phyloP scores from a whole-genome alignment of 2,329 filamentous ascomycete species.

The Diaporthe velutina region DNA sequence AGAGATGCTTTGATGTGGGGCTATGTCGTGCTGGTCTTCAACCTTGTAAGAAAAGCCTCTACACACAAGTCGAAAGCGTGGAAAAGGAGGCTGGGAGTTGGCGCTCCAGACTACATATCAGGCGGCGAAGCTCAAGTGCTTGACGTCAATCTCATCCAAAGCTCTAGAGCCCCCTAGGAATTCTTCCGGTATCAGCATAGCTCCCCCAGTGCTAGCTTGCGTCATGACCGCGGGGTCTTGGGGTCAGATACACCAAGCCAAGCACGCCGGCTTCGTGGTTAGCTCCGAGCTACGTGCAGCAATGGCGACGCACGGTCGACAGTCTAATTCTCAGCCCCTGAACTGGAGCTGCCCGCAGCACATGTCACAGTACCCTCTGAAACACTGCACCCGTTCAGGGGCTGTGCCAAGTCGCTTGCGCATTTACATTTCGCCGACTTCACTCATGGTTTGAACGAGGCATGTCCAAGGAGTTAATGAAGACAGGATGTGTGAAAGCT shows the following conservation, averaged over 20 bases:
- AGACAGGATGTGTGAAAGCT: neutral
- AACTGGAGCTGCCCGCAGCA: neutral
- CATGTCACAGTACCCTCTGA: neutral
- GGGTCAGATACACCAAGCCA: neutral
- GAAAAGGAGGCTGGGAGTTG: neutral
- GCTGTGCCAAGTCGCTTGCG: neutral
- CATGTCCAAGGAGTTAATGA: no score
- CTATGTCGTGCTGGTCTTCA: neutral
- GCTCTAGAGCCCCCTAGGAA: no score
- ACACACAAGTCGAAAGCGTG: neutral
- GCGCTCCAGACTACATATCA: neutral
- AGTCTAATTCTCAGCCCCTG: neutral
- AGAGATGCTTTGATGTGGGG: accelerated
- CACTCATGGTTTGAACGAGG: neutral
- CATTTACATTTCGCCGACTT: neutral
- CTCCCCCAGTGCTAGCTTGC: neutral
- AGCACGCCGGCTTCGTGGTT: neutral
- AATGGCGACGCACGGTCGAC: slow-evolving; percentile 7
- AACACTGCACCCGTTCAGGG: neutral
- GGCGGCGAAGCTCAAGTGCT: neutral
- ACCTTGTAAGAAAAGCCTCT: no score
- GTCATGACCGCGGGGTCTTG: neutral
- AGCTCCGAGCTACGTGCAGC: neutral
- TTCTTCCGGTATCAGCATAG: neutral
- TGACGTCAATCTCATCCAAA: neutral